Evolutionary conservation across 2,329 filamentous ascomycete species (phyloP).

Genomic region (Colletotrichum orchidophilum): DNA sequence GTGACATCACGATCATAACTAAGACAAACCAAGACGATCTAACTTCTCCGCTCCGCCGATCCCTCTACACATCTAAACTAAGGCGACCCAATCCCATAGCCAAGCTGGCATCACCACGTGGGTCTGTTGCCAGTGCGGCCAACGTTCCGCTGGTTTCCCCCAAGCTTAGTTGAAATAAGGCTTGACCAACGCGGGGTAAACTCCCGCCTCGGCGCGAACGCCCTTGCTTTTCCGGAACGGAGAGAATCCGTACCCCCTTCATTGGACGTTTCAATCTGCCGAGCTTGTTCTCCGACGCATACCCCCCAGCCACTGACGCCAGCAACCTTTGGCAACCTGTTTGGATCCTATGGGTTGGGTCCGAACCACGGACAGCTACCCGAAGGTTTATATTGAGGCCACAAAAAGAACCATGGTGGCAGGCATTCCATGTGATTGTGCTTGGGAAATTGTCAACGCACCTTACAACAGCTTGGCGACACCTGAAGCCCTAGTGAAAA

Average conservation of each 20-base stretch:
- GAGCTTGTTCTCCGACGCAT: neutral
- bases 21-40: neutral
- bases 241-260: neutral
- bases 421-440: neutral
- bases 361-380: neutral
- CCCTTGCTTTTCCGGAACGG: neutral
- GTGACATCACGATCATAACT: constrained; percentile 12
- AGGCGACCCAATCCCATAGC: constrained; percentile 1
- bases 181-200: constrained; percentile 17
- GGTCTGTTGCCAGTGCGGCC: constrained; percentile 7
- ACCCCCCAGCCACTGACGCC: constrained; percentile 11
- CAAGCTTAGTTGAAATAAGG: neutral
- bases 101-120: neutral
- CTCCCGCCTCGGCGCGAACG: neutral
- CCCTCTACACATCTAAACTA: neutral
- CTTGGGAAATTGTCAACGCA: neutral
- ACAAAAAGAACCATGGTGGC: neutral
- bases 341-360: neutral
- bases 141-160: constrained; percentile 4
- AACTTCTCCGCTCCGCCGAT: constrained; percentile 6
- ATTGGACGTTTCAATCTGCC: constrained; percentile 20
- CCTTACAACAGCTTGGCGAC: too few species aligned
- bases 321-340: neutral
- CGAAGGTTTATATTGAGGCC: constrained; percentile 17
- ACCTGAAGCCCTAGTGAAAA: neutral